Evolutionary conservation across 2,329 filamentous ascomycete species (phyloP), one percentile per base, ranked within the genome.

Genomic region (Sordariomycetes sp.): DNA sequence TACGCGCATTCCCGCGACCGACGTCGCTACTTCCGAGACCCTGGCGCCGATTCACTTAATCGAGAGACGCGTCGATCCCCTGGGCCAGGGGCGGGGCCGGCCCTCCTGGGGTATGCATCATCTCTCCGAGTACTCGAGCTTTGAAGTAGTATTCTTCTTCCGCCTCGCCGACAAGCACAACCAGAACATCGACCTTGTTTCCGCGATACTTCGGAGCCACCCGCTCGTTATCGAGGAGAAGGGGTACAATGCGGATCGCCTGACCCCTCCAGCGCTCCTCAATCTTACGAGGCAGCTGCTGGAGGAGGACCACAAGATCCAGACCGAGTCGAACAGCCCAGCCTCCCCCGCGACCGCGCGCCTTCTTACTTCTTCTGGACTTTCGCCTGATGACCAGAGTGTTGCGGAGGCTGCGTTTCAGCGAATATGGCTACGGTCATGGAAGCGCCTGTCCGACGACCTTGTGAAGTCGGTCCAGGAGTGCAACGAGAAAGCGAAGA

Each of bases 141-240:
- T 57, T 20, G 55, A 57, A 43, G 34, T 57, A n/a, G 55, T 57
- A 14, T 53, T 57, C 55, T 57, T 57, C 55, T 57, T 57, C 55
- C 55, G 55, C 48, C 55, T 57, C 46, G 55, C 48, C 55, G 55
- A 57, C 55, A 57, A 58, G 40, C 57, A 58, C 52, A 52, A 48
- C 57, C 57, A 58, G n/a, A 54, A 58, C n/a, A 28, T 58, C 35
- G 52, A 54, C n/a, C 37, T 54, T 22, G 57, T 58, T 35, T 58
- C 57, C 2, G 52, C 57, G 32, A 58, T 58, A 18, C 57, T 58
- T 3, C 46, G 51, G 24, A 58, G 52, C 57, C 57, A 58, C 52
- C 51, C 51, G 34, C 52, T 54, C 34, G 52, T 58, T 28, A 54
- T 32, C 48, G 43, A 57, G 55, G 55, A 57, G 48, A 53, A 57